Conservation (phyloP, 257 asterid species). For the Handroanthus guayacan region DNA sequence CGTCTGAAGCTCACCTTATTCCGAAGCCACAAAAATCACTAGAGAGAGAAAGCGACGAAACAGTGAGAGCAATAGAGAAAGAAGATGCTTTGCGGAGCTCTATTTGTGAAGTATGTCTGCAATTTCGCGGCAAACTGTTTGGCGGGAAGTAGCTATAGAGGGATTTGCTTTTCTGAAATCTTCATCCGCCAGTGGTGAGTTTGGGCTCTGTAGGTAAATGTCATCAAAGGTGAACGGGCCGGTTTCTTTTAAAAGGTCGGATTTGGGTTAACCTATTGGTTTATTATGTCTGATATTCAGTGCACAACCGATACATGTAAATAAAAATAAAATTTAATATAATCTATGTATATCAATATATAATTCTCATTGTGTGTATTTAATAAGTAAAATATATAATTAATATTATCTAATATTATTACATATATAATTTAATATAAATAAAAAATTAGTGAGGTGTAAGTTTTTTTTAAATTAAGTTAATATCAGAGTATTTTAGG, state of each 20-base stretch:
- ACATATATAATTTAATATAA: too few relatives aligned
- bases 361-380: too few relatives aligned
- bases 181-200: not conserved
- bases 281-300: not conserved
- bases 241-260: too few relatives aligned
- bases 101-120: not conserved
- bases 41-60: not conserved
- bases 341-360: too few relatives aligned
- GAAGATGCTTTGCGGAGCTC: not conserved
- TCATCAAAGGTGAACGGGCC: not conserved
- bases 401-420: too few relatives aligned
- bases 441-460: too few relatives aligned
- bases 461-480: too few relatives aligned
- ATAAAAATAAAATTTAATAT: too few relatives aligned
- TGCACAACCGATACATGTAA: not conserved
- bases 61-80: not conserved
- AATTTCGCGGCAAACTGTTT: slow-evolving; percentile 51
- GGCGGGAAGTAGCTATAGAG: slow-evolving; percentile 57
- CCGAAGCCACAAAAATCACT: slow-evolving; percentile 21
- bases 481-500: too few relatives aligned
- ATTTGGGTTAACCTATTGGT: too few relatives aligned
- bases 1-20: slow-evolving; percentile 24
- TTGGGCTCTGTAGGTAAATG: not conserved
- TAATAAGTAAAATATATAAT: too few relatives aligned
- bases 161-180: slow-evolving; percentile 29